Evolutionary conservation across 352 stramenopile species (phyloP).

Genomic region (Achlya hypogyna): DNA sequence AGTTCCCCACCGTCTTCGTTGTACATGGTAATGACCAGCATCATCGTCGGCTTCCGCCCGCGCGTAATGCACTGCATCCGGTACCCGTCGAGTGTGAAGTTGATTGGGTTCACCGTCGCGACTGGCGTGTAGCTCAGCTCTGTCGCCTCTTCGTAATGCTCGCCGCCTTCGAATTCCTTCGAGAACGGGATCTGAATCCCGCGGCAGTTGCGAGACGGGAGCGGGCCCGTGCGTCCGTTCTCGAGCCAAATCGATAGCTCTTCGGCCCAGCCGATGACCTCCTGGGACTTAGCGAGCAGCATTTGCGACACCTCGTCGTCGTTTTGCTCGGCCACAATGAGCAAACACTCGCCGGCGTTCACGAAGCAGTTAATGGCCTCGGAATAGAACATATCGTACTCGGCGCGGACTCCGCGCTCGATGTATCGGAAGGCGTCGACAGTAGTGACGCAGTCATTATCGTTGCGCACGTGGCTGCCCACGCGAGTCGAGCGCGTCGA

Average conservation of each 20-base stretch:
- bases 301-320: slow-evolving; percentile 6
- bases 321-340: slow-evolving; percentile 9
- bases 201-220: slow-evolving; percentile 16
- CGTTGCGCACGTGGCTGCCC: slow-evolving; percentile 12
- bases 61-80: slow-evolving; percentile 14
- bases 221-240: slow-evolving; percentile 6
- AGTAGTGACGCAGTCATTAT: slow-evolving; percentile 18
- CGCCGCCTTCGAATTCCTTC: slow-evolving; percentile 8
- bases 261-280: slow-evolving; percentile 20
- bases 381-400: slow-evolving; percentile 19
- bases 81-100: slow-evolving; percentile 19
- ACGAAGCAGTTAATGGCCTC: slow-evolving; percentile 19
- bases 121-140: slow-evolving; percentile 17
- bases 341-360: slow-evolving; percentile 14
- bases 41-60: slow-evolving; percentile 13
- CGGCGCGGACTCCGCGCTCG: slow-evolving; percentile 15
- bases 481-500: slow-evolving; percentile 14
- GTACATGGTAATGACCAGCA: slow-evolving; percentile 22
- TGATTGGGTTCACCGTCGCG: slow-evolving; percentile 15
- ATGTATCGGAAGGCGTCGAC: slow-evolving; percentile 21
- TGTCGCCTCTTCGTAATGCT: slow-evolving; percentile 13
- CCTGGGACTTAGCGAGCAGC: slow-evolving; percentile 12
- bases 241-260: slow-evolving; percentile 16
- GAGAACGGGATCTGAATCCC: slow-evolving; percentile 16
- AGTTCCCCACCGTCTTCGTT: slow-evolving; percentile 19